A percentile compares a stretch with the other conserved stretches of the same genome.
Evolutionary conservation across 495 filamentous ascomycete genomes (phyloP).

Genomic region (Penicillium silybi): DNA sequence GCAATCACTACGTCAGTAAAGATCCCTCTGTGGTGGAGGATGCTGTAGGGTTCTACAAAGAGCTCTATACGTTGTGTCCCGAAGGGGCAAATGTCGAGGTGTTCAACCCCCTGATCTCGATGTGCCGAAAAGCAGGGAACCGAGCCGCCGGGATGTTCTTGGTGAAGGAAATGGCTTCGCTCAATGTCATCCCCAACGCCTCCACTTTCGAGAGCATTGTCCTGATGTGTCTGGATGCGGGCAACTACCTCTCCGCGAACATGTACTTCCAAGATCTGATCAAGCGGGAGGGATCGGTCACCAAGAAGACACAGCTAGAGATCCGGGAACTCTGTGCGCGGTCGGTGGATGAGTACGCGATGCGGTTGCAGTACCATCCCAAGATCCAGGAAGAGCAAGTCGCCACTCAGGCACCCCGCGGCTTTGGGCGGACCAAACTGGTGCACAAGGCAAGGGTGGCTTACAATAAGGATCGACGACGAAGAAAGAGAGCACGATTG

Average conservation of each 20-base stretch:
- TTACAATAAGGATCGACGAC: slow-evolving; percentile 1
- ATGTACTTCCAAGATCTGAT: slow-evolving; percentile 39
- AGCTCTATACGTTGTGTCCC: slow-evolving; percentile 58
- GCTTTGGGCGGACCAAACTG: neutral
- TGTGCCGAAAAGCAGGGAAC: slow-evolving; percentile 48
- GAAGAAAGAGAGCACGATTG: neutral
- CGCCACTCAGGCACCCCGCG: neutral
- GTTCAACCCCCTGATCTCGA: slow-evolving; percentile 64
- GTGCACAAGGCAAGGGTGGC: neutral
- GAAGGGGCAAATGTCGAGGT: slow-evolving; percentile 55
- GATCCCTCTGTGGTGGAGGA: slow-evolving; percentile 34
- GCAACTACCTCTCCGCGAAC: slow-evolving; percentile 36
- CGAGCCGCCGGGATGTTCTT: slow-evolving; percentile 63
- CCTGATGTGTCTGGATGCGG: slow-evolving; percentile 53
- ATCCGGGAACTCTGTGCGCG: slow-evolving; percentile 28
- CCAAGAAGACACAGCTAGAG: slow-evolving; percentile 19
- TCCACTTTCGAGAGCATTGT: slow-evolving; percentile 68
- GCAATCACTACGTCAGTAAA: slow-evolving; percentile 22
- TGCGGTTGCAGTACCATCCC: slow-evolving; percentile 30
- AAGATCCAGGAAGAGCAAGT: slow-evolving; percentile 4
- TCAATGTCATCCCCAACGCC: slow-evolving; percentile 54
- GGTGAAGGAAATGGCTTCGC: slow-evolving; percentile 66
- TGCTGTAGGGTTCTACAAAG: slow-evolving; percentile 68
- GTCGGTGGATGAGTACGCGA: slow-evolving; percentile 29
- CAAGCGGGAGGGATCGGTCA: slow-evolving; percentile 21